Conservation (phyloP, 495 filamentous ascomycete genomes). For the Clavariopsis aquatica region DNA sequence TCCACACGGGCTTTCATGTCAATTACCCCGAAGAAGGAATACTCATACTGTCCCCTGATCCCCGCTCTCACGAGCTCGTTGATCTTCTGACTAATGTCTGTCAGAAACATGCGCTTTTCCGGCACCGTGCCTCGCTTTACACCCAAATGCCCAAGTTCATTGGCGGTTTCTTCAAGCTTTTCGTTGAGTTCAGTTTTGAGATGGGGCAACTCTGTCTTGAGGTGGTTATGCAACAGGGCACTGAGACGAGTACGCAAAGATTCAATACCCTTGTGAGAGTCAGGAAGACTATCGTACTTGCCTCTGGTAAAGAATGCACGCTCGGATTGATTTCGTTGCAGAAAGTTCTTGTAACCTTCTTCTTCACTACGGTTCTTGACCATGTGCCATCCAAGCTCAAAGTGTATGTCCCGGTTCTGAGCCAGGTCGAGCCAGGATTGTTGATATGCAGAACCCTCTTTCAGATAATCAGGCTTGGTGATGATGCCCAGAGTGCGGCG, state of each 20-base stretch:
- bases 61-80: conserved; percentile 31
- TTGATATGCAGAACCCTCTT: conserved; percentile 53
- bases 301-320: conserved; percentile 45
- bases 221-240: conserved; percentile 37
- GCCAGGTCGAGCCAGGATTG: conserved; percentile 55
- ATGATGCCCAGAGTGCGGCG: conserved; percentile 61
- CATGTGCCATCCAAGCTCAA: conserved; percentile 71
- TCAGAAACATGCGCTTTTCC: conserved; percentile 35
- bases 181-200: conserved; percentile 32
- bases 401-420: conserved; percentile 60
- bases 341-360: conserved; percentile 47
- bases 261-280: conserved; percentile 37
- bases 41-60: conserved; percentile 37
- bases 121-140: conserved; percentile 21
- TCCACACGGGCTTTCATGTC: conserved; percentile 26
- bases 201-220: conserved; percentile 40
- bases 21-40: conserved; percentile 23
- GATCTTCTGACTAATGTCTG: conserved; percentile 14
- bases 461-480: conserved; percentile 57
- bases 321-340: conserved; percentile 52
- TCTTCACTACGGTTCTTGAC: conserved; percentile 53
- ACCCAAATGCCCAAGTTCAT: conserved; percentile 22
- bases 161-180: conserved; percentile 24
- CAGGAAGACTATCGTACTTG: conserved; percentile 35
- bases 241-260: conserved; percentile 41